Conservation (phyloP, 2,329 filamentous ascomycete genomes). For the Aspergillus texensis region DNA sequence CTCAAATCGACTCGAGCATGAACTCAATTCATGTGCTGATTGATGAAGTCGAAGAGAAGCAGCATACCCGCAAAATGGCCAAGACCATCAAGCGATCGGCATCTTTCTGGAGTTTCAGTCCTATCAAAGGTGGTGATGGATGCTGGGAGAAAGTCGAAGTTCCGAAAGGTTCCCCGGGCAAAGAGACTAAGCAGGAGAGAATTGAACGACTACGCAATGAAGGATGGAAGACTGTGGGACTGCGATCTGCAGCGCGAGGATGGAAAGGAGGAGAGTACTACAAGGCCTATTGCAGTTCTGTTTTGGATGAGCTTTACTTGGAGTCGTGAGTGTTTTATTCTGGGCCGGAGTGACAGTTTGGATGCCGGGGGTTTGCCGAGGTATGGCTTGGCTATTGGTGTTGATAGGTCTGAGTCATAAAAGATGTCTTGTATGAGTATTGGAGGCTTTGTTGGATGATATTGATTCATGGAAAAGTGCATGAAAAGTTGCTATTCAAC, state of each 20-base stretch:
- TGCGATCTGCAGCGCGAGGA: constrained; percentile 32
- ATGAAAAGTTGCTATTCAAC: no score
- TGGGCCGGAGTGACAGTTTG: not conserved
- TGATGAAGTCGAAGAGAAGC: constrained; percentile 26
- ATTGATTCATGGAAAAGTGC: no score
- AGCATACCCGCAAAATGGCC: constrained; percentile 27
- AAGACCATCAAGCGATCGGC: constrained; percentile 32
- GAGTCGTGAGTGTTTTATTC: not conserved
- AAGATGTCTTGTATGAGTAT: no score
- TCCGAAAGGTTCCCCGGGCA: not conserved
- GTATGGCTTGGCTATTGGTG: not conserved
- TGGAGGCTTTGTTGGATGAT: no score
- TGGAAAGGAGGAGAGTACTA: constrained; percentile 45
- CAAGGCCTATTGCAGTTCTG: constrained; percentile 36
- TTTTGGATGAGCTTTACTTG: constrained; percentile 41
- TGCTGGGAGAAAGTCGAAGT: not conserved
- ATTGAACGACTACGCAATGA: constrained; percentile 38
- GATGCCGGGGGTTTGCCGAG: not conserved
- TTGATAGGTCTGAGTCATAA: no score
- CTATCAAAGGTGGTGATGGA: constrained; percentile 21
- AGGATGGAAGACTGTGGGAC: constrained; percentile 42
- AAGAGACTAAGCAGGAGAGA: constrained; percentile 38
- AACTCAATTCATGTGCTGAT: constrained; percentile 29
- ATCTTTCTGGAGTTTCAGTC: constrained; percentile 46
- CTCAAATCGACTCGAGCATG: constrained; percentile 32